Evolutionary conservation across 2,329 filamentous ascomycete species (phyloP).

Genomic region (Podosphaera leucotricha): DNA sequence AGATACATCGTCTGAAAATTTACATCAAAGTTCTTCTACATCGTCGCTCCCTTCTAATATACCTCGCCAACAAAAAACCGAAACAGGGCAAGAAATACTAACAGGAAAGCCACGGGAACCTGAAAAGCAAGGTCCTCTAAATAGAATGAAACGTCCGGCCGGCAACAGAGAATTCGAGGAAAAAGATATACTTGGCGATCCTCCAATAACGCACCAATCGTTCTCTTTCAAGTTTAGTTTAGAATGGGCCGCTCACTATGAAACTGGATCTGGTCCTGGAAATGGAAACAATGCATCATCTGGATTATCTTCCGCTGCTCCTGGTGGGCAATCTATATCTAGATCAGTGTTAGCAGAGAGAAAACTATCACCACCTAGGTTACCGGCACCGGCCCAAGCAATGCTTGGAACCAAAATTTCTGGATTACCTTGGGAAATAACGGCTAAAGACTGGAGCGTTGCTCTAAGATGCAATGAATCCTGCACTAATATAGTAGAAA

Average conservation of each 20-base stretch:
- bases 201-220: slow-evolving; percentile 20
- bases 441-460: slow-evolving; percentile 10
- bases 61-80: not conserved
- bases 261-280: slow-evolving; percentile 1
- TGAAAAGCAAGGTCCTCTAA: not conserved
- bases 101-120: not conserved
- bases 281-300: not conserved
- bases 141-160: not conserved
- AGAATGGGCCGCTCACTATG: slow-evolving; percentile 33
- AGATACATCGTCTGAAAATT: slow-evolving; percentile 1
- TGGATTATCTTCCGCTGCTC: not conserved
- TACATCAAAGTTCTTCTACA: slow-evolving; percentile 10
- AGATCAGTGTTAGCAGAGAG: slow-evolving; percentile 20
- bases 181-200: slow-evolving; percentile 25
- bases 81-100: not conserved
- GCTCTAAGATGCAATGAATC: slow-evolving; percentile 11
- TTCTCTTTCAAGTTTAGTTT: slow-evolving; percentile 56
- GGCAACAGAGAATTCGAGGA: slow-evolving; percentile 9
- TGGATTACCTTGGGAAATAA: slow-evolving; percentile 9
- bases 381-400: slow-evolving; percentile 47
- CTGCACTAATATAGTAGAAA: not conserved
- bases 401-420: slow-evolving; percentile 24
- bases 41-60: not conserved
- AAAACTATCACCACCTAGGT: slow-evolving; percentile 40
- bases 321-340: not conserved